phyloP scores from a whole-genome alignment of 305 asterid species.

The Solanum hybrid region DNA sequence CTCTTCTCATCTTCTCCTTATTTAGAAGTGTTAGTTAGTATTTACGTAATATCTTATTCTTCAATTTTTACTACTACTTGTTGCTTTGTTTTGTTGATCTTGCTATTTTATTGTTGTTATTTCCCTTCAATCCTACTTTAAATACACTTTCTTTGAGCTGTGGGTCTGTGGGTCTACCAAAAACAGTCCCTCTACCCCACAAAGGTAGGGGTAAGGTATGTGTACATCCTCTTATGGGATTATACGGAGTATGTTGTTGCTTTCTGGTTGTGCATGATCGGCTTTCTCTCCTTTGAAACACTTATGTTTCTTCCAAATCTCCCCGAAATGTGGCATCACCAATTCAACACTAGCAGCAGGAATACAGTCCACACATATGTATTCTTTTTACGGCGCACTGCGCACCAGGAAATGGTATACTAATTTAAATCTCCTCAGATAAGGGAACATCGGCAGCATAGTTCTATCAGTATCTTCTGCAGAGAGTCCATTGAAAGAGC shows the following conservation, averaged over 20 bases:
- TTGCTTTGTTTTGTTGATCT: background rate
- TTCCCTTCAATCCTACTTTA: background rate
- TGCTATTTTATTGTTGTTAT: background rate
- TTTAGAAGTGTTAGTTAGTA: background rate
- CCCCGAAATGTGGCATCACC: background rate
- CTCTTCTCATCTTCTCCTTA: background rate
- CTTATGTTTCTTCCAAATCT: background rate
- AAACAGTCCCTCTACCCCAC: background rate
- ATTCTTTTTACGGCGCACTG: background rate
- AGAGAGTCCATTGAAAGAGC: background rate
- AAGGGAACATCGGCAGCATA: background rate
- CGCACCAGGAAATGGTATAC: background rate
- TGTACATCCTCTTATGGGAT: background rate
- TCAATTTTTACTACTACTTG: background rate
- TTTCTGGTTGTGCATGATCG: background rate
- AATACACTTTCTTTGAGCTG: background rate
- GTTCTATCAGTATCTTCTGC: background rate
- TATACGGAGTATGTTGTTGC: background rate
- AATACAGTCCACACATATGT: background rate
- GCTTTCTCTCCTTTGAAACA: background rate
- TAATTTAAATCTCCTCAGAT: background rate
- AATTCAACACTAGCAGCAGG: background rate
- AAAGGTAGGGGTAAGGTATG: background rate
- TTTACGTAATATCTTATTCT: background rate
- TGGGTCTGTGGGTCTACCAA: background rate